Evolutionary conservation across 345 rosid species (phyloP).

Genomic region (Melaleuca quinquenervia): DNA sequence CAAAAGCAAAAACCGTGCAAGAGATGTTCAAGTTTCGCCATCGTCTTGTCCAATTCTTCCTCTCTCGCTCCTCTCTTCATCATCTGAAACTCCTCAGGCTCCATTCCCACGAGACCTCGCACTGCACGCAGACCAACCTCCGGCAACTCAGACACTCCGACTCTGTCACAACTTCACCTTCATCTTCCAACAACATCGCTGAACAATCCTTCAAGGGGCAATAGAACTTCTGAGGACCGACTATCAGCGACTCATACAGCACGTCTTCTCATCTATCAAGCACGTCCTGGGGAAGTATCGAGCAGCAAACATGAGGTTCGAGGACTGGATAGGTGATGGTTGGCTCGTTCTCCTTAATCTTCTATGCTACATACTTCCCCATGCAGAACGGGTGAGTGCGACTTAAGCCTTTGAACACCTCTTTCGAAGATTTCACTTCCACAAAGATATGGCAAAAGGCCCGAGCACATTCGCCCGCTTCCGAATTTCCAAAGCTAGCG

Average conservation of each 20-base stretch:
- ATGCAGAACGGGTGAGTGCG: slow-evolving; percentile 24
- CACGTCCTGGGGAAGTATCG: slow-evolving; percentile 9
- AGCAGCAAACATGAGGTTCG: slow-evolving; percentile 13
- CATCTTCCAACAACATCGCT: slow-evolving; percentile 13
- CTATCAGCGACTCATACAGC: slow-evolving; percentile 9
- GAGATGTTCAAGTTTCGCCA: slow-evolving; percentile 25
- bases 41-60: slow-evolving; percentile 15
- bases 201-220: slow-evolving; percentile 36
- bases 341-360: background rate
- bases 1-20: slow-evolving; percentile 24
- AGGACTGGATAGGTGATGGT: slow-evolving; percentile 8
- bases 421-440: slow-evolving; percentile 8
- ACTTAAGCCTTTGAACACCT: slow-evolving; percentile 7
- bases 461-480: background rate
- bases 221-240: slow-evolving; percentile 4
- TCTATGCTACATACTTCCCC: slow-evolving; percentile 7
- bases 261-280: slow-evolving; percentile 25
- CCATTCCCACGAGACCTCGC: slow-evolving; percentile 21
- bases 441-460: slow-evolving; percentile 23
- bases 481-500: background rate
- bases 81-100: slow-evolving; percentile 20
- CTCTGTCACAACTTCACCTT: background rate
- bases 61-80: slow-evolving; percentile 6
- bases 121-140: slow-evolving; percentile 13
- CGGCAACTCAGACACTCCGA: slow-evolving; percentile 17